Evolutionary conservation across 257 asterid species (phyloP), one percentile per base, ranked within the genome.

Genomic region (Gardenia jasminoides): DNA sequence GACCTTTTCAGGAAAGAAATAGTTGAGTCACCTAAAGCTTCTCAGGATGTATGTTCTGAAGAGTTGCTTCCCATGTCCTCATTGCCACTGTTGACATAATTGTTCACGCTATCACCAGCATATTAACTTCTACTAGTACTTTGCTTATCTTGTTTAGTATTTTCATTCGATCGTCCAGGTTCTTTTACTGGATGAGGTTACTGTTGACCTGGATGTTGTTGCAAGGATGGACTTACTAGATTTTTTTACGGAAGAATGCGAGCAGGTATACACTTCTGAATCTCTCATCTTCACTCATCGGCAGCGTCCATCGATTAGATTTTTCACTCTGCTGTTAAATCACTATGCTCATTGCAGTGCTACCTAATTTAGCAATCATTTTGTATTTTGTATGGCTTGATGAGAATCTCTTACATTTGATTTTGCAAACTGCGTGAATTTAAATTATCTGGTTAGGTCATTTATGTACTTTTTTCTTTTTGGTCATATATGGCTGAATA

Each of bases 141-240:
- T 28, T 59, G 4, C 62, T 26, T 47, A 17, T 74, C 46, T 20
- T 56, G 11, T 41, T 44, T 15, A 5, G 28, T 79, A 20, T 4
- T 8, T 9, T 20, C 44, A n/a, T 71, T 28, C 61, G 39, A 33
- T 77, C 72, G 7, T 80, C 65, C 91, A 95, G 98, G 97, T 92
- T 85, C 99, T 93, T 84, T 88, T 95, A 92, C 86, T 95, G 13
- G 99, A 95, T 82, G 99, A 93, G 88, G 97, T 95, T 80, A 95
- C 99, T 10, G 98, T 95, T 52, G 98, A 95, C 78, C 89, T 95
- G 50, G 99, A 95, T 85, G 98, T 93, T 26, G 98, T 95, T 75
- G 97, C 97, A 46, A 88, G 99, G 90, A 93, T 95, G 97, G 99
- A 95, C 88, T 88, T 95, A 79, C 96, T 95, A 62, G 96, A 93